Conservation (phyloP, 768 basidiomycete species). For the Xanthoconium stramineum region DNA sequence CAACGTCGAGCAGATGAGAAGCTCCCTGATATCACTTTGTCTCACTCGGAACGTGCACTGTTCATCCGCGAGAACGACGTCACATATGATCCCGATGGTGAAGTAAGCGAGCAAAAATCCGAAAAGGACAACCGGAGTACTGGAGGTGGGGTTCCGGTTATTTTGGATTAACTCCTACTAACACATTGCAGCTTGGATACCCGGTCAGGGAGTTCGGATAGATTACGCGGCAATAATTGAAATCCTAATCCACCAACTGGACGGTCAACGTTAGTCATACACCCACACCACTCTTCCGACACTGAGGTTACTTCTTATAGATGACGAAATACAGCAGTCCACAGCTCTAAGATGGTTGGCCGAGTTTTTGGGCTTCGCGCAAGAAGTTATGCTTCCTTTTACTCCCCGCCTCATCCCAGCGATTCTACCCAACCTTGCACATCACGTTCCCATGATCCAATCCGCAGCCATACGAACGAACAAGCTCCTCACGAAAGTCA, state of each 20-base stretch:
- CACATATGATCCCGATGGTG: slow-evolving; percentile 37
- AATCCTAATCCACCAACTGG: slow-evolving; percentile 85
- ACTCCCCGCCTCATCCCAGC: slow-evolving; percentile 91
- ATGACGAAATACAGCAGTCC: slow-evolving; percentile 92
- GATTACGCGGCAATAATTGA: slow-evolving; percentile 92
- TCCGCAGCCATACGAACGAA: slow-evolving; percentile 84
- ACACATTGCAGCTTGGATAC: slow-evolving; percentile 66
- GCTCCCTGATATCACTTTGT: slow-evolving; percentile 56
- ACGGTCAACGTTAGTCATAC: slow-evolving; percentile 66
- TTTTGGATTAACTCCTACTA: slow-evolving; percentile 2
- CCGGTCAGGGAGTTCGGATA: slow-evolving; percentile 90
- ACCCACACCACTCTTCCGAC: not conserved
- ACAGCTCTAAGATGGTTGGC: slow-evolving; percentile 93
- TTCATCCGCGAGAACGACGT: slow-evolving; percentile 51
- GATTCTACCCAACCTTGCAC: slow-evolving; percentile 91
- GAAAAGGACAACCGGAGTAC: slow-evolving; percentile 54
- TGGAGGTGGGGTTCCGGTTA: slow-evolving; percentile 47
- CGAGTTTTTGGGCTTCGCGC: slow-evolving; percentile 82
- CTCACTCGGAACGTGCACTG: slow-evolving; percentile 53
- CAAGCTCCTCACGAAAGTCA: slow-evolving; percentile 76
- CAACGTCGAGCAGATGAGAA: slow-evolving; percentile 47
- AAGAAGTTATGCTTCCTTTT: slow-evolving; percentile 92
- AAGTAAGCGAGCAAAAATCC: slow-evolving; percentile 41
- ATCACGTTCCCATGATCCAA: slow-evolving; percentile 86
- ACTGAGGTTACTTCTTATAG: slow-evolving; percentile 28